A percentile compares a stretch with the other conserved stretches of the same genome.
phyloP scores from a whole-genome alignment of 345 rosid genomes.

The Gossypium herbaceum region DNA sequence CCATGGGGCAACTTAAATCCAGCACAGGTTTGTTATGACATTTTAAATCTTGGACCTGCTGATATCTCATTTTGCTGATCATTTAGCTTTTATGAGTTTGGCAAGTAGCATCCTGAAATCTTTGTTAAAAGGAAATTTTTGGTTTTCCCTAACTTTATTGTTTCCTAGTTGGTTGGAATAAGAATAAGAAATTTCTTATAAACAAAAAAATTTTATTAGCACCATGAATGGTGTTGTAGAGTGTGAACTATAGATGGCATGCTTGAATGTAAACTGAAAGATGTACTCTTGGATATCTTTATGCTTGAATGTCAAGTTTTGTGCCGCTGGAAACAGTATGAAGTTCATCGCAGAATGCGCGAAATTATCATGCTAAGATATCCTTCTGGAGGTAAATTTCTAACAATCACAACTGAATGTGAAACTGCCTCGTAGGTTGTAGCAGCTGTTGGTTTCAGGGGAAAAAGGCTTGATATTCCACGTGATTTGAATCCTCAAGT shows the following conservation, averaged over 20 bases:
- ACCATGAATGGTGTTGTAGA: background rate
- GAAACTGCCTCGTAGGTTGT: constrained; percentile 60
- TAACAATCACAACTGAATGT: background rate
- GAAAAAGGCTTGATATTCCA: constrained; percentile 90
- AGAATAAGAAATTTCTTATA: background rate
- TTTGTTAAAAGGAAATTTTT: background rate
- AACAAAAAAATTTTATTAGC: background rate
- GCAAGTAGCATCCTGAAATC: background rate
- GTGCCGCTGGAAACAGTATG: too few relatives aligned
- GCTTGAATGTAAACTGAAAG: background rate
- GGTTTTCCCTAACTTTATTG: background rate
- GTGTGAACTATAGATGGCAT: background rate
- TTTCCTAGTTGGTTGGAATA: background rate
- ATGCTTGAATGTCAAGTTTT: background rate
- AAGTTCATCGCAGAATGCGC: background rate
- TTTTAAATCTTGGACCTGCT: background rate
- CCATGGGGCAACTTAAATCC: constrained; percentile 97
- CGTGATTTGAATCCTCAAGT: constrained; percentile 73
- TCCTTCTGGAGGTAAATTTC: constrained; percentile 8
- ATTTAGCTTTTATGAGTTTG: background rate
- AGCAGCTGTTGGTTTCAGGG: constrained; percentile 96
- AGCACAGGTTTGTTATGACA: constrained; percentile 69
- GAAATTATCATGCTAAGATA: background rate
- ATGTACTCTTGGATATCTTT: background rate
- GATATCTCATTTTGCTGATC: background rate